A percentile compares a stretch with the other conserved stretches of the same genome.
Evolutionary conservation across 2,329 filamentous ascomycete genomes (phyloP).

Genomic region (Pseudopithomyces maydicus): DNA sequence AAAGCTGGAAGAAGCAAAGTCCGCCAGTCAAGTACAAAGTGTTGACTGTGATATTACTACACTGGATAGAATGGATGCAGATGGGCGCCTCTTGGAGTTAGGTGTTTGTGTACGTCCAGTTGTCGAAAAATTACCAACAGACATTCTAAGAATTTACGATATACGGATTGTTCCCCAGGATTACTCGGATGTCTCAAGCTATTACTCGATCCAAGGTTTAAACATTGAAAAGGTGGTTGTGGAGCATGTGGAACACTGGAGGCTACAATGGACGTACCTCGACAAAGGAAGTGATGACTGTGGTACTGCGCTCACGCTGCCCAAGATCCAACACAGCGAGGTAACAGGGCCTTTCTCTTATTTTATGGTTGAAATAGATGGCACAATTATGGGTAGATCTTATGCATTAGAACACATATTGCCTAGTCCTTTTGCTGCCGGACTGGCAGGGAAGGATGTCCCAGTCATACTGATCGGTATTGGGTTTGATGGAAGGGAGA

Average conservation of each 20-base stretch:
- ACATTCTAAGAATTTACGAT: constrained; percentile 16
- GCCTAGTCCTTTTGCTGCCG: constrained; percentile 14
- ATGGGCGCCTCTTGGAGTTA: constrained; percentile 26
- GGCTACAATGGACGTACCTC: constrained; percentile 32
- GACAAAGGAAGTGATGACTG: background rate
- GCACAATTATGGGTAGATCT: constrained; percentile 24
- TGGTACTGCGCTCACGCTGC: background rate
- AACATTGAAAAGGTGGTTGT: constrained; percentile 17
- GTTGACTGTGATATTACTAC: background rate
- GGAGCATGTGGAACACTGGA: constrained; percentile 23
- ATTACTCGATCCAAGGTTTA: constrained; percentile 17
- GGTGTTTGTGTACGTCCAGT: constrained; percentile 23
- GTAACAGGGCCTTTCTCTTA: constrained; percentile 43
- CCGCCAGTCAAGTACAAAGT: background rate
- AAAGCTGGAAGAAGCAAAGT: background rate
- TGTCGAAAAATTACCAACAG: background rate
- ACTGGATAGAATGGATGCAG: background rate
- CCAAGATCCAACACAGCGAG: constrained; percentile 33
- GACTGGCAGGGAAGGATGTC: constrained; percentile 10
- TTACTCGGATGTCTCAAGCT: background rate
- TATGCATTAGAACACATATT: constrained; percentile 38
- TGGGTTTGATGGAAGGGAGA: constrained; percentile 34
- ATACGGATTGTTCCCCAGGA: constrained; percentile 22
- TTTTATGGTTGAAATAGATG: constrained; percentile 33
- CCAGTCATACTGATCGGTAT: constrained; percentile 27